phyloP scores from a whole-genome alignment of 345 rosid species.

The Populus tremula region DNA sequence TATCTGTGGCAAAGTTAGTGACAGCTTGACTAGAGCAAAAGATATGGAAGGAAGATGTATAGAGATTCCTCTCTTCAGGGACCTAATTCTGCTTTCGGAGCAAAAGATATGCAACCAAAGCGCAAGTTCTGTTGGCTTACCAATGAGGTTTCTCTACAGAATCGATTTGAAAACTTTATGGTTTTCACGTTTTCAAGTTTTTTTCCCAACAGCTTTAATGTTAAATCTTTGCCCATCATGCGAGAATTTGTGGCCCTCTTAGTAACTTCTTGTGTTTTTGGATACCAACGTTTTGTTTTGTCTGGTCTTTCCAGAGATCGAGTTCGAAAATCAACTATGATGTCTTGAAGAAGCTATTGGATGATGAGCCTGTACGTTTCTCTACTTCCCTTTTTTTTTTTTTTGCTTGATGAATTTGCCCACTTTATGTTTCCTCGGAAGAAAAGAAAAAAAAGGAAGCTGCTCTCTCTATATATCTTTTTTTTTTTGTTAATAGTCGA shows the following conservation, averaged over 20 bases:
- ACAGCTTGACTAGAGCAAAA: too few relatives aligned
- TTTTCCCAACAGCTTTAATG: neutral
- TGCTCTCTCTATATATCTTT: neutral
- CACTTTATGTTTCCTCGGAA: too few relatives aligned
- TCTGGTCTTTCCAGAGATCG: constrained; percentile 45
- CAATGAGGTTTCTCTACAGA: neutral
- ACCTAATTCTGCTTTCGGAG: too few relatives aligned
- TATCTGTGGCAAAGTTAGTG: too few relatives aligned
- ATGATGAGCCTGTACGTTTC: constrained; percentile 44
- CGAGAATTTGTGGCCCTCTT: neutral
- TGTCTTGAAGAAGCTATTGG: constrained; percentile 53
- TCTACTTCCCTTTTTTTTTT: neutral
- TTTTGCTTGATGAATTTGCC: neutral
- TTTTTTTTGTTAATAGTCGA: too few relatives aligned
- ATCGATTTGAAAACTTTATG: too few relatives aligned
- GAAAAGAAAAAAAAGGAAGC: neutral
- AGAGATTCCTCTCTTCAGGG: too few relatives aligned
- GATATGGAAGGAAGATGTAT: too few relatives aligned
- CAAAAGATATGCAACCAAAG: too few relatives aligned
- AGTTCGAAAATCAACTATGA: constrained; percentile 62
- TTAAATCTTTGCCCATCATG: neutral
- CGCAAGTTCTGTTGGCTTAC: too few relatives aligned
- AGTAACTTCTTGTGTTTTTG: neutral
- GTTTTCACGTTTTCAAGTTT: neutral
- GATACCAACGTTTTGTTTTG: constrained; percentile 3